A percentile compares a stretch with the other conserved stretches of the same genome.
Conservation (phyloP, 2,329 filamentous ascomycete genomes). For the Aspergillus udagawae region DNA sequence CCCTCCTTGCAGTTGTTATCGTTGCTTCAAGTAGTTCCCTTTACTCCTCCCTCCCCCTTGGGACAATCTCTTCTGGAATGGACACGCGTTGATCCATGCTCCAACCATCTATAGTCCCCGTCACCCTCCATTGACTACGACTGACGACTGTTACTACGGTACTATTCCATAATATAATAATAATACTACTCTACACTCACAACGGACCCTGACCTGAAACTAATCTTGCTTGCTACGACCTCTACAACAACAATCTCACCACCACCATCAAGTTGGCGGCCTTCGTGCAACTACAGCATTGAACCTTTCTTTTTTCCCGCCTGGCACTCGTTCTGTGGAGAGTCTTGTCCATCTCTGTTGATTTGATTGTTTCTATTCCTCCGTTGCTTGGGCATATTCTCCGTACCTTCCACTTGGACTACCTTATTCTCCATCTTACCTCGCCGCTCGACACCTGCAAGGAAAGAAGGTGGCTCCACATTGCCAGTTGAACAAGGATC, state of each 20-base stretch:
- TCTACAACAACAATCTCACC: conserved; percentile 2
- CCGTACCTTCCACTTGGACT: conserved; percentile 4
- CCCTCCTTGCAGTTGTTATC: not conserved
- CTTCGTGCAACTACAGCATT: conserved; percentile 7
- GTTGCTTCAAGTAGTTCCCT: conserved; percentile 1
- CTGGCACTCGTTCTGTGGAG: not conserved
- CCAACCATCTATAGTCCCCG: conserved; percentile 5
- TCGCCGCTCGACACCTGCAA: conserved; percentile 12
- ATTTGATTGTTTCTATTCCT: not conserved
- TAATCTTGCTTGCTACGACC: not conserved
- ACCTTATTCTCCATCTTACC: conserved; percentile 10
- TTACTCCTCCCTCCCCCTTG: not conserved
- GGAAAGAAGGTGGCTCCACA: conserved; percentile 5
- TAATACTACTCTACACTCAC: conserved; percentile 1
- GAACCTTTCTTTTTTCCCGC: not conserved
- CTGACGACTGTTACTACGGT: conserved; percentile 3
- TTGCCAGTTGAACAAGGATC: conserved; percentile 9
- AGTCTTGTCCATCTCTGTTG: not conserved
- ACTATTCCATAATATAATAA: conserved; percentile 1
- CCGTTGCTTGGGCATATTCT: not conserved
- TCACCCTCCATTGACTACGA: conserved; percentile 6
- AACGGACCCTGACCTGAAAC: not conserved
- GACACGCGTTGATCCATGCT: conserved; percentile 20
- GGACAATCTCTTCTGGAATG: conserved; percentile 11
- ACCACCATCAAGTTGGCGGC: not conserved